These are phyloP conservation scores for Torulaspora microellipsoides DNA, from an alignment of 805 yeast species.

Conservation along the genomic window DNA sequence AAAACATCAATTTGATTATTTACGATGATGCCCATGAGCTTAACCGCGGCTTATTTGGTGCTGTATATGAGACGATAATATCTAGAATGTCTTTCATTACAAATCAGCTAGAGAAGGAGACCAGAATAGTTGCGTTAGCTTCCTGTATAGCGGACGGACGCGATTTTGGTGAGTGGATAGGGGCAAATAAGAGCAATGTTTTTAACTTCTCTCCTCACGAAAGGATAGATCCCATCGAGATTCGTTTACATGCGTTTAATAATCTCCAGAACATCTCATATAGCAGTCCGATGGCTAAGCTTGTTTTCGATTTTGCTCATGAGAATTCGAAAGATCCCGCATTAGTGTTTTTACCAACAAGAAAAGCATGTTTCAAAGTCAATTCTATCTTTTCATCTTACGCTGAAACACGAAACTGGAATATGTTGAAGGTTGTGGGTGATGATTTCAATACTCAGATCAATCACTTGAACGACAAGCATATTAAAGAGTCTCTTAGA, in stretches of 20 bases:
- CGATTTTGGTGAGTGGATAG: constrained; percentile 85
- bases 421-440: constrained; percentile 32
- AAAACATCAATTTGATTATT: constrained; percentile 60
- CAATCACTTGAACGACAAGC: constrained; percentile 43
- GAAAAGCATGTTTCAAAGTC: constrained; percentile 52
- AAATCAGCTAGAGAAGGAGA: constrained; percentile 52
- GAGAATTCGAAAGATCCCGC: constrained; percentile 34
- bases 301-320: constrained; percentile 43
- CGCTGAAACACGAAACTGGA: constrained; percentile 36
- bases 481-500: constrained; percentile 41
- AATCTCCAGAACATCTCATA: constrained; percentile 37
- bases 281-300: constrained; percentile 46
- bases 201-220: constrained; percentile 69
- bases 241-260: constrained; percentile 49
- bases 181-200: constrained; percentile 53
- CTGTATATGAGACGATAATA: constrained; percentile 62
- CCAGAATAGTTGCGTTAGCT: constrained; percentile 67
- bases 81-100: constrained; percentile 69
- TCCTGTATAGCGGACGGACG: constrained; percentile 67
- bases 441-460: constrained; percentile 40
- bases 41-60: constrained; percentile 54
- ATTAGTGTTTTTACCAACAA: constrained; percentile 54
- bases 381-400: constrained; percentile 41
- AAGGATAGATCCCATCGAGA: constrained; percentile 51
- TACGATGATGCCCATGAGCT: constrained; percentile 70